These are phyloP conservation scores for Diplosphaera chodatii DNA, from an alignment of 139 green algal genomes.

Conservation along the genomic window DNA sequence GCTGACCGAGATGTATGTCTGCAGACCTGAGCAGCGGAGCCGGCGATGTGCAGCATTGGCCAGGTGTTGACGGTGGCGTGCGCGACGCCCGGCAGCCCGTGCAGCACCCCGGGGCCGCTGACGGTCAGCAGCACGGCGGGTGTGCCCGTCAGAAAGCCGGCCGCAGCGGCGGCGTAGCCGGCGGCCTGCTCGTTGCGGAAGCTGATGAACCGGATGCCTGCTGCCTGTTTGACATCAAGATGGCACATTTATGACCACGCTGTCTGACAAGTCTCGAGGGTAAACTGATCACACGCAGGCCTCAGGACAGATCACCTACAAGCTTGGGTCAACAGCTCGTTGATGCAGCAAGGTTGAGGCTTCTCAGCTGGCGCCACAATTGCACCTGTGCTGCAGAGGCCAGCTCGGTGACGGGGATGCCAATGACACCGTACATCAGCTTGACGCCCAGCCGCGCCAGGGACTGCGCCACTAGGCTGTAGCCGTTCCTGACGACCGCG, in stretches of 20 bases:
- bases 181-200: slow-evolving; percentile 84
- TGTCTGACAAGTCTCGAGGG: too few species aligned
- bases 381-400: slow-evolving; percentile 53
- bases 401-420: slow-evolving; percentile 78
- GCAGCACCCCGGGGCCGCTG: slow-evolving; percentile 66
- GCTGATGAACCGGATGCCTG: slow-evolving; percentile 70
- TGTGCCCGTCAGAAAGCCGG: slow-evolving; percentile 63
- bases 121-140: slow-evolving; percentile 77
- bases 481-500: slow-evolving; percentile 30
- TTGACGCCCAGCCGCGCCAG: slow-evolving; percentile 53
- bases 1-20: too few species aligned
- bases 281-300: too few species aligned
- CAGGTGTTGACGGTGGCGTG: slow-evolving; percentile 69
- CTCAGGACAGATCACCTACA: too few species aligned
- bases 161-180: slow-evolving; percentile 69
- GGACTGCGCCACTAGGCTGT: slow-evolving; percentile 30
- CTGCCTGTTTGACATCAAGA: too few species aligned
- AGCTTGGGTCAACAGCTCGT: too few species aligned
- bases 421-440: slow-evolving; percentile 74
- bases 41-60: slow-evolving; percentile 71
- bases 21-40: slow-evolving; percentile 39
- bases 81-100: slow-evolving; percentile 65
- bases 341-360: too few species aligned
- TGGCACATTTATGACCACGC: too few species aligned
- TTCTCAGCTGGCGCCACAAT: too few species aligned